Percentiles rank a stretch among this genome's conserved stretches.
Conservation (phyloP, 2,329 filamentous ascomycete species). For the Fusarium sp. region DNA sequence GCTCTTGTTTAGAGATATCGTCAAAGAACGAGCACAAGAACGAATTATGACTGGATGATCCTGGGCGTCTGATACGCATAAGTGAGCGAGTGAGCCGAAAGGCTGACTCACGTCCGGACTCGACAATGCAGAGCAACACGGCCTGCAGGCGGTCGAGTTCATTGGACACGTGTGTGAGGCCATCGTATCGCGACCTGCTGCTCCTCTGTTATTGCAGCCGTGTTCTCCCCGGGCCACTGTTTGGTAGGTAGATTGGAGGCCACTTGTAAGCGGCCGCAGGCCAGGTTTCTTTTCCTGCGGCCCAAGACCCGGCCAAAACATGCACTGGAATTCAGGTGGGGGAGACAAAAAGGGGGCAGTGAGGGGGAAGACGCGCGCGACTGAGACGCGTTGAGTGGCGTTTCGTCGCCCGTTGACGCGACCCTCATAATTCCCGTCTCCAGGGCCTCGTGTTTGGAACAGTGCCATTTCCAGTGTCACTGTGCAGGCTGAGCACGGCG, state of each 20-base stretch:
- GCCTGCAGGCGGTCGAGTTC: not conserved
- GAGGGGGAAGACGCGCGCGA: conserved; percentile 33
- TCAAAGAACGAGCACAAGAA: conserved; percentile 36
- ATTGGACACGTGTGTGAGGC: conserved; percentile 1
- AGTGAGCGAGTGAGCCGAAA: not conserved
- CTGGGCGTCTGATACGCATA: not conserved
- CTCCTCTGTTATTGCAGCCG: conserved; percentile 21
- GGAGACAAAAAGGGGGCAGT: conserved; percentile 21
- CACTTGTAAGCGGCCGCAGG: conserved; percentile 14
- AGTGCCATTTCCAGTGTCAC: not conserved
- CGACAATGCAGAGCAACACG: not conserved
- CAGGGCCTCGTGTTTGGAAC: conserved; percentile 4
- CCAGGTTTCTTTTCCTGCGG: conserved; percentile 28
- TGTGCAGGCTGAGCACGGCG: not conserved
- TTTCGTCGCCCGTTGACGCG: conserved; percentile 23
- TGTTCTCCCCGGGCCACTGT: not conserved
- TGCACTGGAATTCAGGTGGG: conserved; percentile 32
- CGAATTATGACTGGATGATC: conserved; percentile 35
- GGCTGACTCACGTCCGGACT: not conserved
- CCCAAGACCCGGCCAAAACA: conserved; percentile 22
- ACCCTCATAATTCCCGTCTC: conserved; percentile 8
- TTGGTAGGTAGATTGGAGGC: conserved; percentile 4
- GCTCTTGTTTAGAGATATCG: conserved; percentile 27
- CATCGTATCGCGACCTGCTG: conserved; percentile 1
- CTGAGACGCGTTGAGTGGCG: conserved; percentile 42